A percentile compares a stretch with the other conserved stretches of the same genome.
These are phyloP conservation scores for Aspergillus caelatus DNA, from an alignment of 2,329 filamentous ascomycete genomes.

Conservation along the genomic window DNA sequence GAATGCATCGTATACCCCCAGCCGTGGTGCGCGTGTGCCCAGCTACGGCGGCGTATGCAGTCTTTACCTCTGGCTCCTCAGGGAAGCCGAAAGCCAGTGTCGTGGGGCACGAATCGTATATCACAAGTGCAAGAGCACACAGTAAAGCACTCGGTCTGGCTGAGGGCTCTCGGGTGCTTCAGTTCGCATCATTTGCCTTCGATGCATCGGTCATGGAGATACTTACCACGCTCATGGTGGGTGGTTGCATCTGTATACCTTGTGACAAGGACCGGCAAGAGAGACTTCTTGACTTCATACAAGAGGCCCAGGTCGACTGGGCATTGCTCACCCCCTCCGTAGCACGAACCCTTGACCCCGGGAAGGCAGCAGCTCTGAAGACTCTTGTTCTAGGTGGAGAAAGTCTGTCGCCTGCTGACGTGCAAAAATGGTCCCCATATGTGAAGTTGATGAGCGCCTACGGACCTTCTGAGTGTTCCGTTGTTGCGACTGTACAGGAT, in stretches of 20 bases:
- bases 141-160: neutral
- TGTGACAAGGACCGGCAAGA: neutral
- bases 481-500: no score
- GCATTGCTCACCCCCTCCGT: no score
- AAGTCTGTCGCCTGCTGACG: no score
- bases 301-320: no score
- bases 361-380: no score
- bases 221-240: neutral
- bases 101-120: neutral
- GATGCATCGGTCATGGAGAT: neutral
- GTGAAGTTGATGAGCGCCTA: no score
- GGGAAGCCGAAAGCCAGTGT: neutral
- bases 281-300: no score
- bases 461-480: no score
- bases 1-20: no score
- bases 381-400: no score
- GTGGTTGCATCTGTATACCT: neutral
- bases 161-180: neutral
- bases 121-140: neutral
- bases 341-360: no score
- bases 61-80: neutral
- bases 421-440: no score
- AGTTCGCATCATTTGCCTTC: neutral
- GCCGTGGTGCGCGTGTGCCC: neutral
- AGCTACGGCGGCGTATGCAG: neutral